Evolutionary conservation across 192 early-diverging fungal genomes (phyloP).

Genomic region (Jimgerdemannia lactiflua): DNA sequence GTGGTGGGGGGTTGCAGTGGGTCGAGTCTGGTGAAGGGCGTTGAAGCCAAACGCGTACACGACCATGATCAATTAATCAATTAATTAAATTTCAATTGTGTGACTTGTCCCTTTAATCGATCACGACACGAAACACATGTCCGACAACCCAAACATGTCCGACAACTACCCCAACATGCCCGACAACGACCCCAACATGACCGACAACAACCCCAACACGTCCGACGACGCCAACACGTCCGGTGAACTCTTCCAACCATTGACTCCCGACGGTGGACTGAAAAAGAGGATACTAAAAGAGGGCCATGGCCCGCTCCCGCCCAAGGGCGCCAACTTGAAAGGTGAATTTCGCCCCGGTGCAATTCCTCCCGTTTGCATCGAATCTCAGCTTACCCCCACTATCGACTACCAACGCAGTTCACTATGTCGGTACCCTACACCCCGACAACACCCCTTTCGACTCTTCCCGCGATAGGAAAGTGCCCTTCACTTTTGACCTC

Average conservation of each 20-base stretch:
- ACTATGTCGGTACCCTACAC: not conserved
- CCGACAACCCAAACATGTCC: not conserved
- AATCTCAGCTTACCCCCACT: not conserved
- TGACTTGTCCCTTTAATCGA: not conserved
- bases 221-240: no score
- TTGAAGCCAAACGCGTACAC: not conserved
- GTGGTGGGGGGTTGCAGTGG: not conserved
- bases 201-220: no score
- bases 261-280: not conserved
- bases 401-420: not conserved
- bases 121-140: not conserved
- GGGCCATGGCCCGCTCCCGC: not conserved
- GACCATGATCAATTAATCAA: not conserved
- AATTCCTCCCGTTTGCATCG: not conserved
- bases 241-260: not conserved
- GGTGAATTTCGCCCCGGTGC: not conserved
- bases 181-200: not conserved
- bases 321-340: not conserved
- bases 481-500: constrained; percentile 74
- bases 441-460: constrained; percentile 49
- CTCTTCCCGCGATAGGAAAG: constrained; percentile 62
- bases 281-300: not conserved
- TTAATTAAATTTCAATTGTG: not conserved
- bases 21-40: not conserved
- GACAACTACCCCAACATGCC: not conserved